phyloP scores from a whole-genome alignment of 2,329 filamentous ascomycete species.

The Colletotrichum sp. region DNA sequence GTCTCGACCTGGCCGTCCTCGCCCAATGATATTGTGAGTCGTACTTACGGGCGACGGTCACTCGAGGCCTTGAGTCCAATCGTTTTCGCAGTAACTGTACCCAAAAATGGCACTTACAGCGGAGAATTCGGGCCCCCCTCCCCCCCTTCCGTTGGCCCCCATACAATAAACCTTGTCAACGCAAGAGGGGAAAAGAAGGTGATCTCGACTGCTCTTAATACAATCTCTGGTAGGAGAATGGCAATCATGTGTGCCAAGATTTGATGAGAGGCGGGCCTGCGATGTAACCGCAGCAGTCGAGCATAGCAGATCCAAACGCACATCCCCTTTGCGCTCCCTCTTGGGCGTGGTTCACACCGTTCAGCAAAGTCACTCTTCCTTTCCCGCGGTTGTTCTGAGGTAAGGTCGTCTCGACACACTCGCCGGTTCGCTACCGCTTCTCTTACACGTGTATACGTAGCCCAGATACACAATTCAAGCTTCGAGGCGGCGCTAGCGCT shows the following conservation, averaged over 20 bases:
- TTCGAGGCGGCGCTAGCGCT: not conserved
- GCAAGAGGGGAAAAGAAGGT: not conserved
- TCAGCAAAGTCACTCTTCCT: not conserved
- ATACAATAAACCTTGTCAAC: not conserved
- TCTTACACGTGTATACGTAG: not conserved
- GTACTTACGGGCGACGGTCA: not conserved
- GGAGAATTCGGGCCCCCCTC: not conserved
- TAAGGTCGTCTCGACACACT: not conserved
- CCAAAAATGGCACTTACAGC: not conserved
- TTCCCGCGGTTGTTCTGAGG: not conserved
- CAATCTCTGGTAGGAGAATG: not conserved
- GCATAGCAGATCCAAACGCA: not conserved
- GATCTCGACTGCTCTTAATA: not conserved
- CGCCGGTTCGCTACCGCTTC: not conserved
- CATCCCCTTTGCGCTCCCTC: not conserved
- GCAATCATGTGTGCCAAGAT: constrained; percentile 10
- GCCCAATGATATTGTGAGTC: not conserved
- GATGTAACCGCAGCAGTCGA: not conserved
- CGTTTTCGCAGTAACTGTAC: not conserved
- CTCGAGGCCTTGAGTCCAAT: not conserved
- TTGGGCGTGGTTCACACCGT: not conserved
- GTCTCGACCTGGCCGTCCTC: not conserved
- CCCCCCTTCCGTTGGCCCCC: not conserved
- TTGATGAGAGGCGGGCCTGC: not conserved
- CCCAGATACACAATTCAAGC: not conserved